phyloP scores from a whole-genome alignment of 1,284 basidiomycete species.

The Cutaneotrichosporon mucoides region DNA sequence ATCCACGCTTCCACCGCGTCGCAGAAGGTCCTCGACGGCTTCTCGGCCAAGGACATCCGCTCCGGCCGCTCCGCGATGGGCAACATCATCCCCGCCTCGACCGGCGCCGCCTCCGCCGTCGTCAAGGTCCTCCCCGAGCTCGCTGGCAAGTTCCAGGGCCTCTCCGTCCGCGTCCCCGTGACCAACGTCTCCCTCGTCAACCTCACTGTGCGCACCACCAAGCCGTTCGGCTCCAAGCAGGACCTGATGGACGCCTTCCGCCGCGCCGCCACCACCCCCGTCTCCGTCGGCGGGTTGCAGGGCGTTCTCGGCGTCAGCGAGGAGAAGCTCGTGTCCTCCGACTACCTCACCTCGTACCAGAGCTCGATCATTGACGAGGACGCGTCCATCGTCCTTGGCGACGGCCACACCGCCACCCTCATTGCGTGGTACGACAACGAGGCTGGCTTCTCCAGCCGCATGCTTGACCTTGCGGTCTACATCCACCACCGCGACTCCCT shows the following conservation, averaged over 20 bases:
- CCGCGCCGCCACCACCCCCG: conserved; percentile 28
- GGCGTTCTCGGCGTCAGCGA: conserved; percentile 46
- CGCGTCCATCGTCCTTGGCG: conserved; percentile 44
- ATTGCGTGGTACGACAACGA: conserved; percentile 51
- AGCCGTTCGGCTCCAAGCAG: conserved; percentile 40
- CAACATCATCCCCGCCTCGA: conserved; percentile 50
- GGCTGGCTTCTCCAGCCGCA: conserved; percentile 32
- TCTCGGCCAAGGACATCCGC: conserved; percentile 47
- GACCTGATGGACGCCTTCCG: conserved; percentile 46
- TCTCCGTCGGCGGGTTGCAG: conserved; percentile 22
- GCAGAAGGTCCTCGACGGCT: conserved; percentile 50
- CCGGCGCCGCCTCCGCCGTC: conserved; percentile 49
- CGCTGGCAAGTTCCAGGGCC: conserved; percentile 49
- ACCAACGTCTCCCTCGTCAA: conserved; percentile 51
- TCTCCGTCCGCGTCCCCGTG: conserved; percentile 50
- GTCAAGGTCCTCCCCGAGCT: conserved; percentile 50
- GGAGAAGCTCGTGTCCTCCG: conserved; percentile 49
- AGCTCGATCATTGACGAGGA: conserved; percentile 46
- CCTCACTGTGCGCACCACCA: conserved; percentile 46
- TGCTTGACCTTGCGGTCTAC: conserved; percentile 21
- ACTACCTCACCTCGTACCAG: conserved; percentile 44
- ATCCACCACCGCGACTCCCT: conserved; percentile 13
- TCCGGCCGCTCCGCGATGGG: conserved; percentile 44
- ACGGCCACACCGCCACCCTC: conserved; percentile 43
- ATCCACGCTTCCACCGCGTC: conserved; percentile 49